Percentiles rank a stretch among this genome's conserved stretches.
These are phyloP conservation scores for Sporothrix curviconia DNA, from an alignment of 2,329 filamentous ascomycete species.

Conservation along the genomic window DNA sequence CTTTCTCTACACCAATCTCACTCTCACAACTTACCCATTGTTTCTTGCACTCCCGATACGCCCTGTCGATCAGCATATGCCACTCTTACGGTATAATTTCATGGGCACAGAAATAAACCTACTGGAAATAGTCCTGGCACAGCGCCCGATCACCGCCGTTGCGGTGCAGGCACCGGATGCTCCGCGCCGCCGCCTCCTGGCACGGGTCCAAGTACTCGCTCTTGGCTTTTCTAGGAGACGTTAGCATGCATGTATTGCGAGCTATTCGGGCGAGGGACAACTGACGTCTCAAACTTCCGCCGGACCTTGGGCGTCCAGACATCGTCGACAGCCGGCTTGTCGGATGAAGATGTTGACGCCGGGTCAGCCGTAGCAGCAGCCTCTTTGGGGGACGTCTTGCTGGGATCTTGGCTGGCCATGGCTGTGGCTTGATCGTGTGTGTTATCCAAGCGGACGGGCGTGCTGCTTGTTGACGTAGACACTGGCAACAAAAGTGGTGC, in stretches of 20 bases:
- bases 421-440: no score
- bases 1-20: background rate
- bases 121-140: slow-evolving; percentile 96
- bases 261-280: slow-evolving; percentile 15
- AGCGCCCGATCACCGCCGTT: slow-evolving; percentile 83
- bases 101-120: no score
- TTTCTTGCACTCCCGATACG: slow-evolving; percentile 92
- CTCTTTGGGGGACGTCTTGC: background rate
- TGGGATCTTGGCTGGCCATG: background rate
- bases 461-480: no score
- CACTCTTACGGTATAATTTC: no score
- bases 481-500: no score
- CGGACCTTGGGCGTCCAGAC: slow-evolving; percentile 53
- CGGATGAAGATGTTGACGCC: no score
- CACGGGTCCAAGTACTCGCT: slow-evolving; percentile 95
- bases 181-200: slow-evolving; percentile 80
- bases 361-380: background rate
- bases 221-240: slow-evolving; percentile 61
- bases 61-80: no score
- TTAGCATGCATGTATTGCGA: background rate
- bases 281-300: slow-evolving; percentile 58
- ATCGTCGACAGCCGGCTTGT: no score
- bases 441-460: background rate
- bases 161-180: slow-evolving; percentile 79
- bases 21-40: slow-evolving; percentile 61